Percentiles rank a stretch among this genome's conserved stretches.
phyloP scores from a whole-genome alignment of 2,329 filamentous ascomycete genomes.

The Fusarium longipes region DNA sequence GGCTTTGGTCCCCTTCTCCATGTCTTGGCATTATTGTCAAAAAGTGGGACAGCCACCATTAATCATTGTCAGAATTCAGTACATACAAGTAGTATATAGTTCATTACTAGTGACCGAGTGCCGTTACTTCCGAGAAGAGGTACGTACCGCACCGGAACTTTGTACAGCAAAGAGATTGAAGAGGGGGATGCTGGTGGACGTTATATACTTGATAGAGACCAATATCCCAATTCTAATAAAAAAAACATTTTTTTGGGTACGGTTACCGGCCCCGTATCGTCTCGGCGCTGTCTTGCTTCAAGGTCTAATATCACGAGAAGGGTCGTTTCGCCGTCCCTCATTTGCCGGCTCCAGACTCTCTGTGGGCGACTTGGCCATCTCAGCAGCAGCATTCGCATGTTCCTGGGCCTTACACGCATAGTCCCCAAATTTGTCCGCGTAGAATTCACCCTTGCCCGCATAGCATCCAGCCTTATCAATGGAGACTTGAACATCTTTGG shows the following conservation, averaged over 20 bases:
- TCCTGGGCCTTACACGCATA: not conserved
- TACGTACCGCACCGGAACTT: too few relatives aligned
- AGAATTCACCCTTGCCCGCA: too few relatives aligned
- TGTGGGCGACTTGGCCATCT: not conserved
- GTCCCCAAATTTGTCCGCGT: too few relatives aligned
- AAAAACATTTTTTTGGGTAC: constrained; percentile 37
- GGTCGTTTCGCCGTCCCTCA: fast-evolving
- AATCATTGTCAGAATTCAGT: too few relatives aligned
- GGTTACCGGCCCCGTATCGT: constrained; percentile 41
- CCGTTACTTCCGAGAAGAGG: too few relatives aligned
- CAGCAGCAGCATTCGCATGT: not conserved
- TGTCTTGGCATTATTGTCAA: constrained; percentile 24
- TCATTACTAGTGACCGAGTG: not conserved
- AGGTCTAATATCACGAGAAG: not conserved
- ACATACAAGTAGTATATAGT: too few relatives aligned
- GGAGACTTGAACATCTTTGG: too few relatives aligned
- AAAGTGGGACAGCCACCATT: not conserved
- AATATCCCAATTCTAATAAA: too few relatives aligned
- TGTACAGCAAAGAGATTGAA: too few relatives aligned
- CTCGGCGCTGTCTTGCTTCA: constrained; percentile 35
- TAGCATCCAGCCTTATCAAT: too few relatives aligned
- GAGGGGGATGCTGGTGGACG: not conserved
- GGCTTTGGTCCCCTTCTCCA: constrained; percentile 31
- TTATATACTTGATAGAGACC: too few relatives aligned
- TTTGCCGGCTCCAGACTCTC: not conserved